Base-by-base conservation (phyloP, 306 rosid species). In the Carpinus viminea region DNA sequence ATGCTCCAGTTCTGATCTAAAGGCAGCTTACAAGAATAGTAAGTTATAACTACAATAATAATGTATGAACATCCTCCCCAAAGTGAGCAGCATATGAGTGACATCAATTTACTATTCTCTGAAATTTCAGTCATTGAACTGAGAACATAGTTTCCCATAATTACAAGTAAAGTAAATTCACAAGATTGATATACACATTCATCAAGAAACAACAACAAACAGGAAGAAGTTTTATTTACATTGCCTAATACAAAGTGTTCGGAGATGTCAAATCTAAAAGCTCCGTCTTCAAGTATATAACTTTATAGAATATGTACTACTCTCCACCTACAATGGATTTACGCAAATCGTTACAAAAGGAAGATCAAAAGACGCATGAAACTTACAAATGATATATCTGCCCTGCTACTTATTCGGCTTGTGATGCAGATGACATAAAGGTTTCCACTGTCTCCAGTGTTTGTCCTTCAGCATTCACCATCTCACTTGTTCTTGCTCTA, bases 391-490 rank as follows among this genome's bases (percentile, higher is more conserved):
- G 38, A 81, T 34, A 74, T 56, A 74, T 56, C 71, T 53, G 70
- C 54, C 53, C 31, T 17, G 55, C 52, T 24, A 78, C 76, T 75
- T 65, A 83, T 72, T 80, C 77, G n/a, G 79, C 82, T 78, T 79
- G 76, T 70, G 88, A 75, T 53, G 83, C 68, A 43, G 80, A 82
- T 55, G 87, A 78, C 74, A 76, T 60, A 60, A 79, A 70, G 48
- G 84, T 77, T 71, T 81, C 88, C 72, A 68, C 31, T 46, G 70
- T 75, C 28, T 76, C 83, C 66, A 51, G 57, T 46, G 76, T 75
- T 75, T 79, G 76, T 57, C 66, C 81, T 68, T 84, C 87, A 45
- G 81, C 77, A 57, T 47, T 74, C 21, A 75, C 53, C 82, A 79
- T 76, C 66, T 82, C 80, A 59, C 78, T 75, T 81, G 34, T 43